These are phyloP conservation scores for Pulveroboletus sp. DNA, from an alignment of 768 basidiomycete genomes.

Conservation along the genomic window DNA sequence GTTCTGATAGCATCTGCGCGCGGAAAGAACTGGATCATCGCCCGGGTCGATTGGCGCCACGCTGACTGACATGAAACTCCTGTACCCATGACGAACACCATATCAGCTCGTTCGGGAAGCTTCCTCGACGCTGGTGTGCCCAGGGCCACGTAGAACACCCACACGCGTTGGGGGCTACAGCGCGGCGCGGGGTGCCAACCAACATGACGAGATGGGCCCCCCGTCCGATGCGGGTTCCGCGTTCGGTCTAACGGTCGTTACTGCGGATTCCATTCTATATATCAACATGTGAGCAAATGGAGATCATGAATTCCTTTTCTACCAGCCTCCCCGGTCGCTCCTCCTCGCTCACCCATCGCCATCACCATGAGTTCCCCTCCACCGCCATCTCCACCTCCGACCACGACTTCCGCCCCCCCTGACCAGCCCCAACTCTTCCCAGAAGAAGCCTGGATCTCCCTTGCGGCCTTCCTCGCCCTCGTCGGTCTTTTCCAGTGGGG, in stretches of 20 bases:
- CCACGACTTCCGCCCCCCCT: background rate
- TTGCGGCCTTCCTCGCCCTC: conserved; percentile 10
- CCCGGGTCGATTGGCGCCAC: too few species aligned
- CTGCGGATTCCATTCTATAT: conserved; percentile 4
- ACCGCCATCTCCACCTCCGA: background rate
- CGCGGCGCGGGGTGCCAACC: too few species aligned
- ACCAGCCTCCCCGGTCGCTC: too few species aligned
- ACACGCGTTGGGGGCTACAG: too few species aligned
- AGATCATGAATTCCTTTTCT: background rate
- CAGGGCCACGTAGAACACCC: too few species aligned
- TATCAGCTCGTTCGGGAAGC: background rate
- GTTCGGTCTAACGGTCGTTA: background rate
- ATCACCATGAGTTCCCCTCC: background rate
- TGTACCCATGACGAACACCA: too few species aligned
- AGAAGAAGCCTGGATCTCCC: conserved; percentile 15
- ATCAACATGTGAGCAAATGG: background rate
- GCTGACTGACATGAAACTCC: too few species aligned
- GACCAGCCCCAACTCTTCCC: background rate
- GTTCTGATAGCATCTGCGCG: too few species aligned
- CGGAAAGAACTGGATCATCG: too few species aligned
- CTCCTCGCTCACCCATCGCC: too few species aligned
- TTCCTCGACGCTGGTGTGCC: background rate
- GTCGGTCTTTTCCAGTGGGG: conserved; percentile 28
- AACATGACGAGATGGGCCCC: too few species aligned
- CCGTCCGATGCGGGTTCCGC: background rate